phyloP scores from a whole-genome alignment of 2,329 filamentous ascomycete genomes.

The Phialemoniopsis sp. region DNA sequence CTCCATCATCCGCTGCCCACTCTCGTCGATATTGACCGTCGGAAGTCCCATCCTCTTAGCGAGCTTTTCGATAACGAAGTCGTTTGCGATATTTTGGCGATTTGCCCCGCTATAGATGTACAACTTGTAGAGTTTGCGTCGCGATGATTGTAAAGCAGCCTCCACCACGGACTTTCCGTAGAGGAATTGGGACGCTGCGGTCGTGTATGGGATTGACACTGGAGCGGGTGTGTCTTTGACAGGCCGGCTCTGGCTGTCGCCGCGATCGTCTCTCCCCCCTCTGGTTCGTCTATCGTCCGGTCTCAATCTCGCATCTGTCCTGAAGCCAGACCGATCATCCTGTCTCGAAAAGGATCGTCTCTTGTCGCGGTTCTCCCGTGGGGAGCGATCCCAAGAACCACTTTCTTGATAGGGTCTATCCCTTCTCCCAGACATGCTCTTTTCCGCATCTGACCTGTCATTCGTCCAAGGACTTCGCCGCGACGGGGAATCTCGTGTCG shows the following conservation, averaged over 20 bases:
- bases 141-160: slow-evolving; percentile 64
- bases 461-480: too few species aligned
- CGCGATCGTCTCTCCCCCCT: not conserved
- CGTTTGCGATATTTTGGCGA: slow-evolving; percentile 26
- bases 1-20: slow-evolving; percentile 67
- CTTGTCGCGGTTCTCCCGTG: too few species aligned
- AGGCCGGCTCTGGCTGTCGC: slow-evolving; percentile 3
- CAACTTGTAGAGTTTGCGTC: slow-evolving; percentile 76
- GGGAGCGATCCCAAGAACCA: too few species aligned
- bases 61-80: slow-evolving; percentile 36
- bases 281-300: not conserved
- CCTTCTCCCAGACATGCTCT: too few species aligned
- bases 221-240: slow-evolving; percentile 4
- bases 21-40: slow-evolving; percentile 53
- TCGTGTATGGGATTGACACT: slow-evolving; percentile 54
- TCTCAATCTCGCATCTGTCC: not conserved
- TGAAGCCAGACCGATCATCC: too few species aligned
- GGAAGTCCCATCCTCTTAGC: slow-evolving; percentile 46
- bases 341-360: too few species aligned
- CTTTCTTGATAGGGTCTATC: too few species aligned
- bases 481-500: too few species aligned
- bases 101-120: slow-evolving; percentile 67
- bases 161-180: slow-evolving; percentile 81
- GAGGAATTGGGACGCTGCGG: slow-evolving; percentile 85
- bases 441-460: too few species aligned